Base-by-base conservation (phyloP, 1,284 basidiomycete species). In the Cystobasidium sp. region DNA sequence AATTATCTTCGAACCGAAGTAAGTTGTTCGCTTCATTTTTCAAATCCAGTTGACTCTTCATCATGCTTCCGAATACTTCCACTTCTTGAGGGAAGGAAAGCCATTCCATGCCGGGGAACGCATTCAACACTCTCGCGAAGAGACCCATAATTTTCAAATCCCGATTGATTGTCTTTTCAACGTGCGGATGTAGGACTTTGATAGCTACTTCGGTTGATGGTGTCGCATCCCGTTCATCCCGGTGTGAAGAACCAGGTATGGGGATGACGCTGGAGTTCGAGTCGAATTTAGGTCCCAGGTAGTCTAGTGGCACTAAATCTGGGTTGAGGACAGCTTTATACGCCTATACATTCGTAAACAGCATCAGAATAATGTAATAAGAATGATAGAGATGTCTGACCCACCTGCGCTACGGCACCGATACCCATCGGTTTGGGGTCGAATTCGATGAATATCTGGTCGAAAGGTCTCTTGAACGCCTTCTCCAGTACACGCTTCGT, bases 41-140 rank as follows among this genome's bases (percentile, higher is more conserved):
- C 67, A 99, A 84, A 82, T 99, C 93, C 49, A 99, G 86, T 83
- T 99, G 97, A 79, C 90, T 91, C 80, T 89, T 88, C 97, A 99
- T 99, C 93, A 99, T 96, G n/a, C 87, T 84, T 3, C 95, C 92
- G 81, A 99, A 99, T 0, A 96, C 93, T 12, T 88, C 85, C 4
- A 98, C 96, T 82, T 99, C 97, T 80, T 99, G 94, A 0, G 94
- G 93, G 12, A 99, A 87, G 10, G 94, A 97, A 49, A 99, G 84
- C 97, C 97, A 99, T 78, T 95, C 87, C 88, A 97, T 94, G 16
- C 94, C 94, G 0, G 97, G 97, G 70, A 99, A 83, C 20, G 90
- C 73, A 71, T 93, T 89, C 78, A 99, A 86, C 58, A 88, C 82
- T 53, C 86, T 86, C 22, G 97, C 94, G 81, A 98, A 98, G 85